phyloP scores from a whole-genome alignment of 441 rosid genomes.

The Macaranga tanarius region DNA sequence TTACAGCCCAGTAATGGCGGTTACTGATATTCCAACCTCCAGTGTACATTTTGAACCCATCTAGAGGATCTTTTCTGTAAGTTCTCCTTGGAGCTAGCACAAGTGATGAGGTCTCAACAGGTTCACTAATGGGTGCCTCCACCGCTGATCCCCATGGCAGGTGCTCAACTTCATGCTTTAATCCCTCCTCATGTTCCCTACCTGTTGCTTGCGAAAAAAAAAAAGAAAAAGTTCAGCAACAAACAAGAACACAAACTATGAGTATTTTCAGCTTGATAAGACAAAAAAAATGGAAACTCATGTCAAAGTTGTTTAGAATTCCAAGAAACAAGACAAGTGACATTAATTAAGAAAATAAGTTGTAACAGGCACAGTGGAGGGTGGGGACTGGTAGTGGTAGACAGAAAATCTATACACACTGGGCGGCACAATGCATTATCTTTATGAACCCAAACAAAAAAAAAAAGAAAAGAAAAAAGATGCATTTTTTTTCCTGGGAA shows the following conservation, averaged over 20 bases:
- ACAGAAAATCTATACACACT: background rate
- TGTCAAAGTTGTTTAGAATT: background rate
- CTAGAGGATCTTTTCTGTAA: constrained; percentile 76
- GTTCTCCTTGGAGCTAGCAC: constrained; percentile 75
- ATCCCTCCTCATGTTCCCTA: constrained; percentile 23
- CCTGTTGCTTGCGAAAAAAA: constrained; percentile 34
- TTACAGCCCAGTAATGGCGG: constrained; percentile 95
- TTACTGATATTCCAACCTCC: constrained; percentile 86
- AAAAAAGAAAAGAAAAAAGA: background rate
- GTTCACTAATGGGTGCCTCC: constrained; percentile 54
- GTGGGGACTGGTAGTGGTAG: background rate
- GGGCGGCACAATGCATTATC: background rate
- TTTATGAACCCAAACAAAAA: background rate
- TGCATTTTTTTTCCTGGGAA: constrained; percentile 26
- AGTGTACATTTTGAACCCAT: constrained; percentile 62
- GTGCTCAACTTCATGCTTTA: constrained; percentile 21
- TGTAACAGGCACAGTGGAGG: background rate
- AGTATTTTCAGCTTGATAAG: background rate
- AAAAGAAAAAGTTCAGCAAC: constrained; percentile 23
- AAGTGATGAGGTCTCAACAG: constrained; percentile 43
- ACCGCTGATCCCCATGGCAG: constrained; percentile 35
- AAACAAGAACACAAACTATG: background rate
- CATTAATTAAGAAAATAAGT: constrained; percentile 9
- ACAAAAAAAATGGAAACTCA: background rate
- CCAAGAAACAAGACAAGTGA: constrained; percentile 4